A percentile compares a stretch with the other conserved stretches of the same genome.
These are phyloP conservation scores for Cardamine chenopodiifolia DNA, from an alignment of 345 rosid genomes.

Conservation along the genomic window DNA sequence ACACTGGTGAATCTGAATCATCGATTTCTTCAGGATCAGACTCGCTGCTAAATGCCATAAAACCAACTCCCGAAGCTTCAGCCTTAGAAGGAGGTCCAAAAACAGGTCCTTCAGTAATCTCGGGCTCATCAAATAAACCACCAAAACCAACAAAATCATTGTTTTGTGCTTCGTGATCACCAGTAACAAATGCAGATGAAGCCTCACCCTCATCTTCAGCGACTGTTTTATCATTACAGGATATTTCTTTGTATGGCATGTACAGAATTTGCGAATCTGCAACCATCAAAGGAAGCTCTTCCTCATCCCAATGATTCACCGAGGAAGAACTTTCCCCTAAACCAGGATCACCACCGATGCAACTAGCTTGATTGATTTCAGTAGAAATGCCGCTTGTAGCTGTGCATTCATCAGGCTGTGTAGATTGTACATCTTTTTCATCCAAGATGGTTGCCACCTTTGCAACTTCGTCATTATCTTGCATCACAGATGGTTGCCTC, in stretches of 20 bases:
- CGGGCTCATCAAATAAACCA: slow-evolving; percentile 91
- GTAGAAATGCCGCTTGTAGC: slow-evolving; percentile 39
- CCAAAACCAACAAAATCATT: slow-evolving; percentile 80
- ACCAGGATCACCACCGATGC: slow-evolving; percentile 44
- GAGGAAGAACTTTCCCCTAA: slow-evolving; percentile 51
- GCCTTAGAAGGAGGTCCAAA: slow-evolving; percentile 58
- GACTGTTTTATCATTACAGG: slow-evolving; percentile 36
- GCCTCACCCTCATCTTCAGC: slow-evolving; percentile 56
- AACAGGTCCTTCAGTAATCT: slow-evolving; percentile 55
- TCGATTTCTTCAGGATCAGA: slow-evolving; percentile 97
- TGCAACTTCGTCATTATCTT: slow-evolving; percentile 28
- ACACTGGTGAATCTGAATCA: slow-evolving; percentile 79
- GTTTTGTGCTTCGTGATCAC: slow-evolving; percentile 52
- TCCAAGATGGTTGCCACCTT: slow-evolving; percentile 46
- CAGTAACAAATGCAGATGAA: slow-evolving; percentile 55
- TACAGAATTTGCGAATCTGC: slow-evolving; percentile 68
- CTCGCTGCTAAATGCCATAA: slow-evolving; percentile 63
- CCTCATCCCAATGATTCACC: slow-evolving; percentile 61
- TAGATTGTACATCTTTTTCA: slow-evolving; percentile 45
- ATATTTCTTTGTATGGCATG: slow-evolving; percentile 72
- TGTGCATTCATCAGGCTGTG: slow-evolving; percentile 42
- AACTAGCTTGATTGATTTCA: slow-evolving; percentile 43
- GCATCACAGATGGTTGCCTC: slow-evolving; percentile 5
- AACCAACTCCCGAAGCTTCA: slow-evolving; percentile 56
- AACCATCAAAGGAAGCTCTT: slow-evolving; percentile 64